Percentiles rank a stretch among this genome's conserved stretches.
phyloP scores from a whole-genome alignment of 306 rosid species.

The Senna siamea region DNA sequence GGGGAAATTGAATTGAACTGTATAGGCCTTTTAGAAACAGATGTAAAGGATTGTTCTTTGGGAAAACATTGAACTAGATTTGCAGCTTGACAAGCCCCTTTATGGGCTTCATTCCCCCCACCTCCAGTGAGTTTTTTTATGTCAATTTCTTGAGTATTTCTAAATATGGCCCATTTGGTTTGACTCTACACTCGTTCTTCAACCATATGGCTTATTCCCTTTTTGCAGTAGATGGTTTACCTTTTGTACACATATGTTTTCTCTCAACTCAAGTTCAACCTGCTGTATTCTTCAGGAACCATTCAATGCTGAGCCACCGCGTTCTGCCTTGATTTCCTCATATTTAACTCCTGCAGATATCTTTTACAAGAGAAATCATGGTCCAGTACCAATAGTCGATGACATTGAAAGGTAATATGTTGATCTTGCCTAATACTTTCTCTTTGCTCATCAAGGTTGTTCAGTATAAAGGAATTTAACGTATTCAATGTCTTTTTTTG shows the following conservation, averaged over 20 bases:
- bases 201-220: neutral
- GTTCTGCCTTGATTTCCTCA: constrained; percentile 55
- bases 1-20: neutral
- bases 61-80: neutral
- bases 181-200: neutral
- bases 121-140: no score
- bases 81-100: neutral
- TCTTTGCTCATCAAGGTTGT: neutral
- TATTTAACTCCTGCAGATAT: constrained; percentile 69
- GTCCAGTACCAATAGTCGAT: constrained; percentile 67
- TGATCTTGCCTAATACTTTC: neutral
- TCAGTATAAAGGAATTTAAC: constrained; percentile 15
- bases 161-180: neutral
- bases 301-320: constrained; percentile 79
- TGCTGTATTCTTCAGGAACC: constrained; percentile 58
- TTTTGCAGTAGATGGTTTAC: neutral
- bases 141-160: neutral
- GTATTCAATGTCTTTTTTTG: constrained; percentile 30
- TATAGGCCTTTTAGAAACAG: no score
- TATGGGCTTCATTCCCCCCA: neutral
- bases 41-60: no score
- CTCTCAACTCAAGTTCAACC: neutral
- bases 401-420: constrained; percentile 56
- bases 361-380: constrained; percentile 81
- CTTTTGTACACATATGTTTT: constrained; percentile 8